These are phyloP conservation scores for Fusarium subtropicale DNA, from an alignment of 2,329 filamentous ascomycete genomes.

Conservation along the genomic window DNA sequence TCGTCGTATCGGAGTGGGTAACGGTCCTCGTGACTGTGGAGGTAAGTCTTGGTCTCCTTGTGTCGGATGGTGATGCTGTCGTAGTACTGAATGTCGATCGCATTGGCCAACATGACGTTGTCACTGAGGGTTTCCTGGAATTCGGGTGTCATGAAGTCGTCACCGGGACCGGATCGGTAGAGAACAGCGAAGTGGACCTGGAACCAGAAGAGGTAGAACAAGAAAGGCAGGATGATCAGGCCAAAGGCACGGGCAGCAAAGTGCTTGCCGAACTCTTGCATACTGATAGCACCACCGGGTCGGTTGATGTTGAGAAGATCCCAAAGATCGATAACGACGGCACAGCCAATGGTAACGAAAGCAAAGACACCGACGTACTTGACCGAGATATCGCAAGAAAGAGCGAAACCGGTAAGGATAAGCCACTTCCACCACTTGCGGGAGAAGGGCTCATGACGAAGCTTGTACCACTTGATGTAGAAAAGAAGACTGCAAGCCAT, in stretches of 20 bases:
- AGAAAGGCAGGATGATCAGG: slow-evolving; percentile 89
- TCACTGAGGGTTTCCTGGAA: slow-evolving; percentile 98
- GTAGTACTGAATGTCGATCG: slow-evolving; percentile 88
- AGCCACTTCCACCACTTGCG: slow-evolving; percentile 99
- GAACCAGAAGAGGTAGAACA: slow-evolving; percentile 99
- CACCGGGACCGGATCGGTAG: slow-evolving; percentile 87
- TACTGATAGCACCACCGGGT: slow-evolving; percentile 79
- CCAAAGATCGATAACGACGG: slow-evolving; percentile 95
- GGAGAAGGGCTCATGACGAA: slow-evolving; percentile 87
- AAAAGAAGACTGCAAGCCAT: slow-evolving; percentile 95
- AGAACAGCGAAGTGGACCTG: slow-evolving; percentile 97
- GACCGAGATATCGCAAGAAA: slow-evolving; percentile 97
- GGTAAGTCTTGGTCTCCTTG: slow-evolving; percentile 96
- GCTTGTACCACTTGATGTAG: slow-evolving; percentile 98
- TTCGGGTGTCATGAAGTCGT: slow-evolving; percentile 98
- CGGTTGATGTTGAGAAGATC: slow-evolving; percentile 91
- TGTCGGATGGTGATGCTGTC: slow-evolving; percentile 89
- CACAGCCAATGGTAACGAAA: slow-evolving; percentile 95
- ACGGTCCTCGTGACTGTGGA: slow-evolving; percentile 89
- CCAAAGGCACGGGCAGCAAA: slow-evolving; percentile 88
- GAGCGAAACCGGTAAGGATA: slow-evolving; percentile 89
- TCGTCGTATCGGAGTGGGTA: slow-evolving; percentile 98
- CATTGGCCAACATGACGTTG: slow-evolving; percentile 90
- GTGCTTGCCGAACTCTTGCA: slow-evolving; percentile 87
- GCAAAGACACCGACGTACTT: slow-evolving; percentile 98